phyloP scores from a whole-genome alignment of 208 protist species.

The Leishmania guyanensis region DNA sequence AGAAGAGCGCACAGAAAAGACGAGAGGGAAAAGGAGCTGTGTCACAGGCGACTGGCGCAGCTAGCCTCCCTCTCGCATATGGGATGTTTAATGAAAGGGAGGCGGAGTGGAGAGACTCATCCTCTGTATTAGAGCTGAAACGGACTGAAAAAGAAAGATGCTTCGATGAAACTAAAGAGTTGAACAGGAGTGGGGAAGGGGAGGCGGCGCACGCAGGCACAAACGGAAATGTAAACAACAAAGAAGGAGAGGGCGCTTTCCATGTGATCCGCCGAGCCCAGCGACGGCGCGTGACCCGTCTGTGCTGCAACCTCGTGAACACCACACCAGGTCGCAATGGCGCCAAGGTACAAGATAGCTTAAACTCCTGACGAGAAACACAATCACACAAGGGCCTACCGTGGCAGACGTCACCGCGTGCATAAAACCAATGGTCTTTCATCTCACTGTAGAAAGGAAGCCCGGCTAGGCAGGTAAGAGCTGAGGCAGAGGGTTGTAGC shows the following conservation, averaged over 20 bases:
- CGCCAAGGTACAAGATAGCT: conserved; percentile 74
- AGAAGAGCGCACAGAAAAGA: not conserved
- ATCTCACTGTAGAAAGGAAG: conserved; percentile 62
- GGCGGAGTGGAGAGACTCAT: not conserved
- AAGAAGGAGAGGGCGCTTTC: not conserved
- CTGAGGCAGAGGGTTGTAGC: conserved; percentile 70
- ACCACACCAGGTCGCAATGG: conserved; percentile 65
- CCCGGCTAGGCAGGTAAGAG: conserved; percentile 63
- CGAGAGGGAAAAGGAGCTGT: not conserved
- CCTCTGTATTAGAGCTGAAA: not conserved
- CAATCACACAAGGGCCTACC: conserved; percentile 49
- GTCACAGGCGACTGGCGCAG: not conserved
- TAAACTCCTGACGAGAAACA: conserved; percentile 47
- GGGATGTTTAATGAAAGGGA: not conserved
- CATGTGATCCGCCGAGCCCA: not conserved
- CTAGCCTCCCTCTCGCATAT: not conserved
- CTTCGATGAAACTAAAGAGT: not conserved
- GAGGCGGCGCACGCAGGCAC: not conserved
- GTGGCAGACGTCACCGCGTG: conserved; percentile 58
- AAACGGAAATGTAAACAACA: conserved; percentile 5
- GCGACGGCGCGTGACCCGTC: not conserved
- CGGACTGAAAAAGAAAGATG: no score
- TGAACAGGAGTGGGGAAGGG: not conserved
- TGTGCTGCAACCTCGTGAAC: conserved; percentile 14
- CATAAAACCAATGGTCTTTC: conserved; percentile 60